Evolutionary conservation across 2,329 filamentous ascomycete species (phyloP), one percentile per base, ranked within the genome.

Genomic region (Talaromyces funiculosus): DNA sequence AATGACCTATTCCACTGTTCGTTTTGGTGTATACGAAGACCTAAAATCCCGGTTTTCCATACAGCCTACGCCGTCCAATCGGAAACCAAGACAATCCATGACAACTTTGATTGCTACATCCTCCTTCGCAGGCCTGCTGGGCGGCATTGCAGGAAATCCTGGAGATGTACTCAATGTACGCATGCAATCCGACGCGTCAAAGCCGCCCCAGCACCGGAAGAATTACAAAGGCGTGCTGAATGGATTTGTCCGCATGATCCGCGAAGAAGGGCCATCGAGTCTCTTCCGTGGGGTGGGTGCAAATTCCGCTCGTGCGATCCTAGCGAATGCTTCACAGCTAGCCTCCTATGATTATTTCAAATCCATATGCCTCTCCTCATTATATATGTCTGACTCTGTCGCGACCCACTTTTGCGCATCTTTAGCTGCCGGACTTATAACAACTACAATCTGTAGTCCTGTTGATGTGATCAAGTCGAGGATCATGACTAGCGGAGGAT

Each of bases 381-480:
- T 84, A 10, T 78, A 92, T 68, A 67, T 75, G 47, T 83, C 78
- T 26, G 86, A 95, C 68, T 86, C 82, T 63, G 80, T 91, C n/a
- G 81, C 82, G 6, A 91, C 90, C 14, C 91, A 96, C 73, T 90
- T 95, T 69, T 82, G 85, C 0, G 88, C 90, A 1, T 90, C 86
- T 0, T 86, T 94, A 67, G 76, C 92, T 62, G 90, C 90, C 0
- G 90, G 90, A 9, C 86, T 95, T 63, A 87, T 92, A 6, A 91
- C 91, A 4, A 93, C 91, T 1, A 94, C 90, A 0, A 84, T 93
- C 12, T 94, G 90, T 66, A 91, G 86, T 61, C 91, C 91, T 0
- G 87, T 95, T 55, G 91, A 95, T 73, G 91, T 96, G 31, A 87
- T 96, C 77, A 95, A 95, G 81, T 96, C 91, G 9, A 82, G 90